These are phyloP conservation scores for Xylariales sp. DNA, from an alignment of 2,329 filamentous ascomycete species.

Conservation along the genomic window DNA sequence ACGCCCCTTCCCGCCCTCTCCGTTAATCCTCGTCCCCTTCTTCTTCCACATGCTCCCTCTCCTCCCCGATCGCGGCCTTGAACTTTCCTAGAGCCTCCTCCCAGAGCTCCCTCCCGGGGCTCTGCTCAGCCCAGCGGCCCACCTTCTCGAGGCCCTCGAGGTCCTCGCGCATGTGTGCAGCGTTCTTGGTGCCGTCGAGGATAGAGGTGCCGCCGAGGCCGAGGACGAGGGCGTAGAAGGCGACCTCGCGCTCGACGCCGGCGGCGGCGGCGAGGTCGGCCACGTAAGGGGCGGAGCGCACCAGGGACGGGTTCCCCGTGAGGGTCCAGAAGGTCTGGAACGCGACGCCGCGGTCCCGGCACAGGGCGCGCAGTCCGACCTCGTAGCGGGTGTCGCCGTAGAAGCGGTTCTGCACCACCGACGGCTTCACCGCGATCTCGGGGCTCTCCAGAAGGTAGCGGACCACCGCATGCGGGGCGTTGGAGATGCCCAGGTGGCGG, in stretches of 20 bases:
- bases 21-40: not conserved
- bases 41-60: not conserved
- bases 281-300: constrained; percentile 42
- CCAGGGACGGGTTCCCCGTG: constrained; percentile 38
- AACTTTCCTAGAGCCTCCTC: constrained; percentile 41
- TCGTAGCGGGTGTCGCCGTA: constrained; percentile 57
- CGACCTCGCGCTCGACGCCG: constrained; percentile 31
- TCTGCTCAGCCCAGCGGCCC: constrained; percentile 34
- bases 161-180: constrained; percentile 45
- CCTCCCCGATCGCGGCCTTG: constrained; percentile 28
- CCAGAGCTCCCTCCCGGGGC: constrained; percentile 44
- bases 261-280: constrained; percentile 38
- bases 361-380: constrained; percentile 48
- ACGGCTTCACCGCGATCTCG: constrained; percentile 30
- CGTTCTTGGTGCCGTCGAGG: constrained; percentile 41
- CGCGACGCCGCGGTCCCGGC: constrained; percentile 32
- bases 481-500: constrained; percentile 70
- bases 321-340: constrained; percentile 55
- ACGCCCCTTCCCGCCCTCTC: too few species aligned
- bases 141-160: constrained; percentile 37
- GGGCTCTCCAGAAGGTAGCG: constrained; percentile 37
- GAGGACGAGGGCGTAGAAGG: constrained; percentile 44
- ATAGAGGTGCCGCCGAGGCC: constrained; percentile 37
- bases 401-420: constrained; percentile 75
- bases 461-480: constrained; percentile 58